Evolutionary conservation across 805 yeast genomes (phyloP), one percentile per base, ranked within the genome.

Genomic region (Zygotorulaspora danielsina): DNA sequence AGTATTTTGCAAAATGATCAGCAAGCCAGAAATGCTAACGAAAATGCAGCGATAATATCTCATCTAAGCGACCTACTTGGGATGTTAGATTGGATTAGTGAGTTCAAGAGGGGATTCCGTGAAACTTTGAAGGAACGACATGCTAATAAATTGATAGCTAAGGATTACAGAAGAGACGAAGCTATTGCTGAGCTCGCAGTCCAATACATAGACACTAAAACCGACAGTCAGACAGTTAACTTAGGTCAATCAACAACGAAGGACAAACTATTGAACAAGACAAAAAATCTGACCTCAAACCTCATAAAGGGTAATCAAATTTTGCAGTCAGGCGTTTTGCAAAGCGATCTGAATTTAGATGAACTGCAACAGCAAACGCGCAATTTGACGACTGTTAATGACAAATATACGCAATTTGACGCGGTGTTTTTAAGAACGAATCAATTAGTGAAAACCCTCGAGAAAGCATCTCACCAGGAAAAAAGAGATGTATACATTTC

Each of bases 271-370:
- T 36, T 57, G 24, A 33, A 38, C 15, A 55, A 50, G 15, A 63
- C 59, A 13, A 54, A 55, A 38, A 50, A 50, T 26, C 37, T 63
- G 29, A 63, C 64, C 1, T 50, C 54, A 6, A 60, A 59, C 34
- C 45, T 63, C 22, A 46, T 59, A 10, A 56, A 57, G 33, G 51
- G 63, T 9, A 61, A 60, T 35, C 62, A 60, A 35, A 45, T 61
- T 9, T 27, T 63, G 36, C 63, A 59, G 39, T 49, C 61, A 2
- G 52, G 64, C 11, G 55, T 63, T 9, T 32, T 63, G 24, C 67
- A 62, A 36, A 61, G 64, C 38, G 63, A 58, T 24, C 41, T 63
- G 22, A 61, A 63, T 39, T 32, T 63, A 12, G 63, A 59, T 36
- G 66, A 63, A 36, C 41, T 63, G 12, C 48, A 45, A 34, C 55